Conservation (phyloP, 768 basidiomycete species). For the Hygrocybe punicea region DNA sequence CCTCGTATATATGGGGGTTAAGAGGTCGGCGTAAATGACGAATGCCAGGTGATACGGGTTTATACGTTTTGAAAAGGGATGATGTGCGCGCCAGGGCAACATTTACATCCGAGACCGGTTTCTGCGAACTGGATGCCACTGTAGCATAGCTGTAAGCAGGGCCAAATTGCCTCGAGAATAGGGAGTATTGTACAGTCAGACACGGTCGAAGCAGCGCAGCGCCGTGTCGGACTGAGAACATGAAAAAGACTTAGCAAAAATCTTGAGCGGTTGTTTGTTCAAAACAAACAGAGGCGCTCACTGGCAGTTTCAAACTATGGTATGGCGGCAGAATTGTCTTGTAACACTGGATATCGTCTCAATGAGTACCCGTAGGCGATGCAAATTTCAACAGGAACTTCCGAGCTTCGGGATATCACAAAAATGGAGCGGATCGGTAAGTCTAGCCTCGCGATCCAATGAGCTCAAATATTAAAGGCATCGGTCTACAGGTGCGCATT, state of each 20-base stretch:
- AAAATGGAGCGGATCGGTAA: constrained; percentile 91
- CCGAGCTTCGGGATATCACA: constrained; percentile 80
- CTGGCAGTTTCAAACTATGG: constrained; percentile 5
- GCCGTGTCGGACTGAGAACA: constrained; percentile 47
- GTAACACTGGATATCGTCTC: not conserved
- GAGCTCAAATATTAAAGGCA: constrained; percentile 6
- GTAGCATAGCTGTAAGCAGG: constrained; percentile 37
- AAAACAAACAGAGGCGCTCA: not conserved
- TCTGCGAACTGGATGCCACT: constrained; percentile 29
- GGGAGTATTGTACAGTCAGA: constrained; percentile 17
- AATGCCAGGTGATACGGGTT: constrained; percentile 80
- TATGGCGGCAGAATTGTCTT: not conserved
- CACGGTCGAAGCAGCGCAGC: constrained; percentile 40
- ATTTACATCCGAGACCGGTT: constrained; percentile 35
- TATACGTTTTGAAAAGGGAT: constrained; percentile 80
- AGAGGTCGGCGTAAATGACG: constrained; percentile 85
- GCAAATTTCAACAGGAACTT: constrained; percentile 73
- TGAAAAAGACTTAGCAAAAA: no score
- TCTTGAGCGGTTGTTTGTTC: not conserved
- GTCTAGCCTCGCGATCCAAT: constrained; percentile 9
- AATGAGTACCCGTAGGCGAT: constrained; percentile 44
- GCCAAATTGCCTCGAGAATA: constrained; percentile 7
- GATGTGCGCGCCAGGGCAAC: constrained; percentile 50
- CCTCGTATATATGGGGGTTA: constrained; percentile 78
- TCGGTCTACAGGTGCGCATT: constrained; percentile 65